Percentiles rank a stretch among this genome's conserved stretches.
These are phyloP conservation scores for Pythium phragmitis DNA, from an alignment of 352 stramenopile genomes.

Conservation along the genomic window DNA sequence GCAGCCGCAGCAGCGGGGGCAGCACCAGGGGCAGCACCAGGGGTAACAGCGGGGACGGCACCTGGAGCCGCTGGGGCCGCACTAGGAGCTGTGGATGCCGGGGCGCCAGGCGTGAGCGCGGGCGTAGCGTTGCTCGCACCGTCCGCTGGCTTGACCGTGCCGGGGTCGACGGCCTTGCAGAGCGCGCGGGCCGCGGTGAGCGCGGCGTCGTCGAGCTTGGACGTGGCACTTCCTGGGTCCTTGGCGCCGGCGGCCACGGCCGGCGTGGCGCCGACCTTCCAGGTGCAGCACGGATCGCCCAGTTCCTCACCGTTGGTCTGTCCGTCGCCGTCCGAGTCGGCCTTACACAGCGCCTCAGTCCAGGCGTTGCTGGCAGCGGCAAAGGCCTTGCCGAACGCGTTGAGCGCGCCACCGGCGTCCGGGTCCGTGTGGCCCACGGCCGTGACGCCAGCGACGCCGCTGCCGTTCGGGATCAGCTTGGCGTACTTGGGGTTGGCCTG, in stretches of 20 bases:
- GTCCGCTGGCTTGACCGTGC: conserved; percentile 23
- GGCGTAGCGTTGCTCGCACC: conserved; percentile 18
- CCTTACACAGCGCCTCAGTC: conserved; percentile 53
- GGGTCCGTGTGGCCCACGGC: conserved; percentile 59
- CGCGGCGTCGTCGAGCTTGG: conserved; percentile 25
- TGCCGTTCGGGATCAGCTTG: conserved; percentile 20
- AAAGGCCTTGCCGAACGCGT: conserved; percentile 73
- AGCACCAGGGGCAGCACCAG: neutral
- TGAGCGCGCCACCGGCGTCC: conserved; percentile 42
- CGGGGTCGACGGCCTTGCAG: conserved; percentile 2
- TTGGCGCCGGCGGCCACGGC: conserved; percentile 17
- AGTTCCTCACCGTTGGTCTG: conserved; percentile 86
- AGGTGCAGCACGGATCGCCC: conserved; percentile 81
- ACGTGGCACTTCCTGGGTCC: conserved; percentile 21
- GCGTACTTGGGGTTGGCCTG: conserved; percentile 19
- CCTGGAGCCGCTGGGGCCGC: neutral
- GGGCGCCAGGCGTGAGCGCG: conserved; percentile 12
- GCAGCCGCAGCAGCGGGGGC: neutral
- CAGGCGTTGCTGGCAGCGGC: conserved; percentile 41
- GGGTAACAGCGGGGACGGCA: neutral
- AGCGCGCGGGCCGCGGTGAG: conserved; percentile 15
- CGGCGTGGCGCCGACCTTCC: conserved; percentile 23
- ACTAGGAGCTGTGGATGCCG: neutral
- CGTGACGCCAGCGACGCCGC: conserved; percentile 11
- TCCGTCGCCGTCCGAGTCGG: conserved; percentile 78